These are phyloP conservation scores for Rutstroemia sp. DNA, from an alignment of 2,329 filamentous ascomycete genomes.

Conservation along the genomic window DNA sequence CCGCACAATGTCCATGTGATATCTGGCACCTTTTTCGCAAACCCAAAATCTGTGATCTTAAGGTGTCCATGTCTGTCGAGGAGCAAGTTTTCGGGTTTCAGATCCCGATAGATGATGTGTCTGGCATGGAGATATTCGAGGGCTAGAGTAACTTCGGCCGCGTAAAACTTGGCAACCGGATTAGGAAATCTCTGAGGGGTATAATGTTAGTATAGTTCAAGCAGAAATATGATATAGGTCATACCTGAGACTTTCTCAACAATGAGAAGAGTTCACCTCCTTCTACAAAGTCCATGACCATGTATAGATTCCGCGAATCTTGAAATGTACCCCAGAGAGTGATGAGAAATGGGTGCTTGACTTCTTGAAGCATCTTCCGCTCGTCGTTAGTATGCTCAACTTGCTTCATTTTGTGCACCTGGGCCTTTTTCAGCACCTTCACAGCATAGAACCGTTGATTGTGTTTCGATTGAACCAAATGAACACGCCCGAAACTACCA, in stretches of 20 bases:
- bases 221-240: conserved; percentile 2
- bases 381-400: conserved; percentile 99
- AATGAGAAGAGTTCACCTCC: conserved; percentile 95
- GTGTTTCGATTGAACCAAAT: conserved; percentile 94
- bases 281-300: conserved; percentile 99
- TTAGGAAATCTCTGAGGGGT: conserved; percentile 81
- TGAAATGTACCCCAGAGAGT: conserved; percentile 99
- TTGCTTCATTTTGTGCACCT: conserved; percentile 99
- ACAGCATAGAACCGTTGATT: conserved; percentile 98
- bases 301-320: conserved; percentile 91
- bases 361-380: conserved; percentile 87
- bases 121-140: conserved; percentile 91
- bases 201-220: conserved; percentile 7
- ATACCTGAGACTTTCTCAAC: conserved; percentile 81
- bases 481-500: conserved; percentile 92
- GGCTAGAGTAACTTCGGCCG: conserved; percentile 90
- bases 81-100: conserved; percentile 91
- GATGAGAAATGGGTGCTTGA: conserved; percentile 96
- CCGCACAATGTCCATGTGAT: conserved; percentile 99
- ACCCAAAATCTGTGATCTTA: conserved; percentile 98
- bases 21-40: conserved; percentile 95
- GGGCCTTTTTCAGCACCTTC: conserved; percentile 96
- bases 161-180: conserved; percentile 98
- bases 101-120: conserved; percentile 95
- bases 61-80: conserved; percentile 89